Base-by-base conservation (phyloP, 306 rosid genomes). In the Trifolium subterraneum region DNA sequence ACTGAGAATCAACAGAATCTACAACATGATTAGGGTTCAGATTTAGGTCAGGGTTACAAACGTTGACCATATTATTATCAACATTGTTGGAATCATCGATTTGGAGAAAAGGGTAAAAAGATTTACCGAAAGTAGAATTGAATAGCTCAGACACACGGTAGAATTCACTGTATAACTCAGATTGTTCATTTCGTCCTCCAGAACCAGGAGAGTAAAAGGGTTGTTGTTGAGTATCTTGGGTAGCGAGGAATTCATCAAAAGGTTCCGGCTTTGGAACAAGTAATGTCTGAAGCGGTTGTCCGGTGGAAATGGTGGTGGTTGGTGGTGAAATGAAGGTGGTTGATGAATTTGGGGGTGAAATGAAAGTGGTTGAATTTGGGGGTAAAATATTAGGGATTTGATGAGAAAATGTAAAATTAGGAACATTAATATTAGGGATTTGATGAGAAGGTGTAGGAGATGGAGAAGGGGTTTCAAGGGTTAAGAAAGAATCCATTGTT, bases 221-320 rank as follows among this genome's bases (percentile, higher is more conserved):
- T 4, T 62, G 60, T 3, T 54, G 79, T 22, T 61, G 78, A 13
- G 51, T 71, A 15, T 36, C 39, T 0, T 50, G 82, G 5, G 12
- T 61, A 19, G 45, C 73, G 5, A 81, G 23, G 10, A 82, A 69
- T 11, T 83, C 89, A 50, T 92, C 96, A 0, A 78, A 74, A 0
- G 97, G 98, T 27, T 93, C 98, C 3, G 70, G 74, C 18, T 91
- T 93, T 7, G 98, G 98, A 3, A 85, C 88, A 8, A 61, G 38
- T 3, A 88, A 16, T 13, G 64, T 85, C 8, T 89, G 94, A 54
- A 31, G 22, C 10, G 64, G 11, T 1, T 35, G 2, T 10, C 10
- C 61, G 15, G 10, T 2, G 29, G 73, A 35, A 48, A 47, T 44
- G 72, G 39, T 5, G 39, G 72, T 68, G 60, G 27, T 16, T 68